Evolutionary conservation across 2,329 filamentous ascomycete species (phyloP), one percentile per base, ranked within the genome.

Genomic region (Incumbomyces lentus): DNA sequence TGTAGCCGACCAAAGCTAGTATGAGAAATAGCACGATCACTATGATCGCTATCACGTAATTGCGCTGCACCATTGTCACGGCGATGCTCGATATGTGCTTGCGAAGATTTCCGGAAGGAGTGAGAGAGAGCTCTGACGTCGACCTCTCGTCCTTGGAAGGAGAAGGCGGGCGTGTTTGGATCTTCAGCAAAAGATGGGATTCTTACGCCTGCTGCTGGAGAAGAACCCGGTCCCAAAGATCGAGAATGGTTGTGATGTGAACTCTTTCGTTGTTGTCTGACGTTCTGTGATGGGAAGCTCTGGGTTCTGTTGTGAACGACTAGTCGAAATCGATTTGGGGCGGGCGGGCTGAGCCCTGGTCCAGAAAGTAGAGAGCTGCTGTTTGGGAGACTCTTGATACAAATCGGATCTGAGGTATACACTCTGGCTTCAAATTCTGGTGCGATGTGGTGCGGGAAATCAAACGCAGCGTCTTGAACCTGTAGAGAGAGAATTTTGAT

Each of bases 41-140:
- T 56, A 73, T 73, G 48, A 73, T 64, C 12, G 69, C 70, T 51
- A 73, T 69, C 54, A 67, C 61, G 55, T 70, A 62, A 59, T 73
- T 73, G 49, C 62, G 60, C 52, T 70, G 57, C 16, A 68, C 61
- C 62, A 68, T 70, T 44, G 55, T 63, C 51, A 11, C 3, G 12
- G 19, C 38, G n/a, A 6, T 46, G 11, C 14, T 36, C 13, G 22
- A n/a, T 18, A n/a, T 26, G 22, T 8, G 4, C 8, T 26, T 26
- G 22, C 4, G 22, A 26, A 26, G 22, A 26, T 26, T 4, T 26
- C 8, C 22, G 16, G 33, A 3, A 38, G 43, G 19, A 12, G 18
- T 26, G 7, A 19, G 13, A 29, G 34, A 45, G 14, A 26, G 30
- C 22, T 16, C 14, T 8, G 38, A 33, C 8, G n/a, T 42, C 40